phyloP scores from a whole-genome alignment of 257 asterid genomes.

The Solanum neorickii region DNA sequence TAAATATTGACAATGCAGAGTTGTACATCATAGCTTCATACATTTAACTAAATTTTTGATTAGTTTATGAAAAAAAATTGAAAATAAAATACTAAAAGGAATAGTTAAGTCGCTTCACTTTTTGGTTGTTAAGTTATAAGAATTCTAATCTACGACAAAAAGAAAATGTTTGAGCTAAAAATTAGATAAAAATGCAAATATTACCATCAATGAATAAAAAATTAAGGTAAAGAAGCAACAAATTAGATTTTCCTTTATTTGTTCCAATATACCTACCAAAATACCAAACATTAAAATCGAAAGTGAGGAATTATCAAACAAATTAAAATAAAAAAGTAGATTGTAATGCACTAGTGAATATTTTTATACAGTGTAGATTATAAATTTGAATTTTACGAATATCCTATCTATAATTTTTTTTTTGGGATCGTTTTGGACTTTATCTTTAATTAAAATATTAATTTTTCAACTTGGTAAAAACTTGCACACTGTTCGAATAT shows the following conservation, averaged over 20 bases:
- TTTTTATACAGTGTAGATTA: background rate
- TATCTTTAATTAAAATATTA: background rate
- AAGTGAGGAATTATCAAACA: background rate
- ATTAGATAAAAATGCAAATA: background rate
- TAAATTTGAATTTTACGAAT: background rate
- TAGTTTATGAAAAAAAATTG: background rate
- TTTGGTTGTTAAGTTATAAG: too few relatives aligned
- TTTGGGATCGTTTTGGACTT: background rate
- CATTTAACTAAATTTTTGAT: background rate
- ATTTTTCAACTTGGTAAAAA: background rate
- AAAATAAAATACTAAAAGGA: background rate
- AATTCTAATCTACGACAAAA: background rate
- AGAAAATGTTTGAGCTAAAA: background rate
- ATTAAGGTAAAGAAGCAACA: background rate
- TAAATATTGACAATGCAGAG: background rate
- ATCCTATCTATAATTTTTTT: background rate
- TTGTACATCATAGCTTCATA: background rate
- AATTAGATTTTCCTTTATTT: background rate
- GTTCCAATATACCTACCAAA: background rate
- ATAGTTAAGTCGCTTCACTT: background rate
- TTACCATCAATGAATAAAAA: background rate
- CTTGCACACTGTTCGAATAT: background rate
- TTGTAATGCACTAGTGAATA: background rate
- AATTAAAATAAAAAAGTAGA: background rate
- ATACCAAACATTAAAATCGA: background rate